Evolutionary conservation across 1,139 yeast genomes (phyloP).

Genomic region (Nakaseomyces kungkrabaensis): DNA sequence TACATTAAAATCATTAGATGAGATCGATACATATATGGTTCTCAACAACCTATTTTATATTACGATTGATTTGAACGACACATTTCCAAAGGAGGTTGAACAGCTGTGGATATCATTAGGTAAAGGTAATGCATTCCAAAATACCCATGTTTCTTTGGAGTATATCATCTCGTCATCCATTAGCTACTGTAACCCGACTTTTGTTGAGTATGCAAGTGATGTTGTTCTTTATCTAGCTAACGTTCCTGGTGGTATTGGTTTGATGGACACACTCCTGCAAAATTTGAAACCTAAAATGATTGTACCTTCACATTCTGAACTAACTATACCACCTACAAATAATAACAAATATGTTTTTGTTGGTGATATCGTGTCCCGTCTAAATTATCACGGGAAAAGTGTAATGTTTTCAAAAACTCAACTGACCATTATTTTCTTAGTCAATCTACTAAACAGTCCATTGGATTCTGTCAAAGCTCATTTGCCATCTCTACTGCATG

Average conservation of each 20-base stretch:
- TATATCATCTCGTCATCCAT: conserved; percentile 62
- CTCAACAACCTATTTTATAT: conserved; percentile 74
- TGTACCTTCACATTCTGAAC: conserved; percentile 58
- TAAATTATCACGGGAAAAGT: conserved; percentile 56
- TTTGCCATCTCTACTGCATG: conserved; percentile 73
- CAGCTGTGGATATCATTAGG: conserved; percentile 93
- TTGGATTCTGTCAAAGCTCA: conserved; percentile 46
- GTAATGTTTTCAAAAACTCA: conserved; percentile 83
- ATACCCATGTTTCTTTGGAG: conserved; percentile 63
- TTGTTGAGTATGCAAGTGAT: conserved; percentile 73
- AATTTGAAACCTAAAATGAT: conserved; percentile 75
- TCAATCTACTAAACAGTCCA: conserved; percentile 61
- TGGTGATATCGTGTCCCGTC: conserved; percentile 53
- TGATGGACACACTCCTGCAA: conserved; percentile 47
- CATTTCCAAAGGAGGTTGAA: conserved; percentile 77
- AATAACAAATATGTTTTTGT: conserved; percentile 53
- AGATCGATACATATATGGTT: conserved; percentile 58
- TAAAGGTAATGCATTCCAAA: conserved; percentile 51
- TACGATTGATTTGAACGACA: conserved; percentile 64
- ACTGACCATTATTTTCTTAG: conserved; percentile 71
- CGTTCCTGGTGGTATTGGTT: conserved; percentile 30
- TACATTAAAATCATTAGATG: conserved; percentile 43
- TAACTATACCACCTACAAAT: conserved; percentile 20
- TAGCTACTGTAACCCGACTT: conserved; percentile 57
- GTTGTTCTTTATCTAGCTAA: conserved; percentile 63